Evolutionary conservation across 208 protist genomes (phyloP).

Genomic region (Endotrypanum monterogeii): DNA sequence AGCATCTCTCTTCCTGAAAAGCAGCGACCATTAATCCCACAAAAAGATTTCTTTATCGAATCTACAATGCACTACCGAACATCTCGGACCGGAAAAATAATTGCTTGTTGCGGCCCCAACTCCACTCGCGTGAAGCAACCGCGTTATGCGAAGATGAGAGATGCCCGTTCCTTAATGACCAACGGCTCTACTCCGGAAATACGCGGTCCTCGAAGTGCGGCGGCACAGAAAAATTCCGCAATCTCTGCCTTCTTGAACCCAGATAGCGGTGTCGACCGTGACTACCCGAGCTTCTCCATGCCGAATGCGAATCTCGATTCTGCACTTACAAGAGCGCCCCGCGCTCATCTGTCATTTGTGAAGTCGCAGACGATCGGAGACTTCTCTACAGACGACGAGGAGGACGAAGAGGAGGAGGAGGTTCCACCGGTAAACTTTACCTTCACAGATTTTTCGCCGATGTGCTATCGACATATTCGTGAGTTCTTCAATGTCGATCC

Average conservation of each 20-base stretch:
- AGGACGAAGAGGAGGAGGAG: constrained; percentile 53
- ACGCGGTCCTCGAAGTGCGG: not conserved
- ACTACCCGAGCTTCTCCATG: constrained; percentile 11
- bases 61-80: constrained; percentile 55
- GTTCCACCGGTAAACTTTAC: constrained; percentile 55
- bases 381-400: constrained; percentile 33
- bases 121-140: constrained; percentile 14
- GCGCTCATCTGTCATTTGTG: not conserved
- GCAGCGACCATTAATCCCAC: constrained; percentile 74
- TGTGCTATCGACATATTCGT: constrained; percentile 91
- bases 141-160: not conserved
- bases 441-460: constrained; percentile 91
- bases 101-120: constrained; percentile 42
- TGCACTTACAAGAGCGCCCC: not conserved
- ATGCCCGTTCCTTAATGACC: constrained; percentile 1
- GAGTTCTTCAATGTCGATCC: constrained; percentile 85
- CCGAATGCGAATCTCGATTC: not conserved
- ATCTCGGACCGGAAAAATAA: constrained; percentile 1
- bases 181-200: not conserved
- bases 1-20: constrained; percentile 87
- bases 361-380: constrained; percentile 11
- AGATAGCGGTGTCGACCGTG: constrained; percentile 7
- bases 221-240: constrained; percentile 6
- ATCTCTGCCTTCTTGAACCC: not conserved
- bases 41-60: constrained; percentile 82